Base-by-base conservation (phyloP, 1,284 basidiomycete species). In the Neotropicomus parvogracilis region DNA sequence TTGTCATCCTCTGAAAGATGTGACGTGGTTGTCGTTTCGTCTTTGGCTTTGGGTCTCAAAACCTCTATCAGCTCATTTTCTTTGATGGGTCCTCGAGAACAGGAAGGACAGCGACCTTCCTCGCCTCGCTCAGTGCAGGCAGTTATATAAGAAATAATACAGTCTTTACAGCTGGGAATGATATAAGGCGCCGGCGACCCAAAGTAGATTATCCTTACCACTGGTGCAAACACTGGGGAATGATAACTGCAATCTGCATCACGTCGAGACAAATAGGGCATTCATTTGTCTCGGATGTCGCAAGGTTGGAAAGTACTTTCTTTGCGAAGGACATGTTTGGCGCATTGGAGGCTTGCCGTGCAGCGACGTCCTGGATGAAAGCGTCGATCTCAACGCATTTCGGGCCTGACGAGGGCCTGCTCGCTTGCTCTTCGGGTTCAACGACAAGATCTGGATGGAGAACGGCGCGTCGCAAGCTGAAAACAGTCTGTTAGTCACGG, bases 191-290 rank as follows among this genome's bases (percentile, higher is more conserved):
- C n/a, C 27, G 24, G 27, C 10, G 13, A 40, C 33, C 26, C 31
- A 32, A 43, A 44, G 21, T 20, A 33, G 11, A 31, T 8, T 11
- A 28, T 46, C 53, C 73, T 49, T 62, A 91, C 89, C 81, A 87
- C 64, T 80, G 79, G 69, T 89, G 89, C 70, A 85, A 79, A 65
- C 91, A 93, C 8, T 73, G 71, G 4, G 88, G 88, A 21, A 93
- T 75, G 43, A 93, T 81, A 72, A 76, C 81, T 33, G 80, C 80
- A 3, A 62, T 67, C 46, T 90, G 79, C 77, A 88, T 83, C 17
- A 81, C 73, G 60, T 86, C 84, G 52, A 91, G 75, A 66, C 93
- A 97, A 32, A 91, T 81, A 1, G 87, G 83, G 66, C 93, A 97
- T 63, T 94, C 89, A 19, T 66, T 64, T 34, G 71, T 71, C 14